These are phyloP conservation scores for Brasenia schreberi DNA, from an alignment of 164 flowering plant genomes.

Conservation along the genomic window DNA sequence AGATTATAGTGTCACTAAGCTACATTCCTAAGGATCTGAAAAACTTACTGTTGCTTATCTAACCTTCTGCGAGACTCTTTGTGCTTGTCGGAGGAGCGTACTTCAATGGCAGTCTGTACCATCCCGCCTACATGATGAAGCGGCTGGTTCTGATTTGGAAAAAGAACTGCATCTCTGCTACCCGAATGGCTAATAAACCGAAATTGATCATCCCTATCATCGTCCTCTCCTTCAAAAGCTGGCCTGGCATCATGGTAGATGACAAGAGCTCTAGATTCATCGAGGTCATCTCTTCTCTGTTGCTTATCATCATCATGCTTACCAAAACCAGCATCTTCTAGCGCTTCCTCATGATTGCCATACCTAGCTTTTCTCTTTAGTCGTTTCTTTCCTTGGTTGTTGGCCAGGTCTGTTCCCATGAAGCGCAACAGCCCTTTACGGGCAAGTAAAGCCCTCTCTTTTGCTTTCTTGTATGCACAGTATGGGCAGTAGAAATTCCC, in stretches of 20 bases:
- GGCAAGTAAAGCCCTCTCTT: conserved; percentile 19
- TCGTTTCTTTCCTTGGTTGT: background rate
- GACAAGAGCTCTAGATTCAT: background rate
- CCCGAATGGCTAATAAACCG: too few species aligned
- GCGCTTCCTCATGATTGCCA: conserved; percentile 3
- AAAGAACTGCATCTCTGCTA: background rate
- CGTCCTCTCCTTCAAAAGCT: background rate
- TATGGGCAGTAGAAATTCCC: conserved; percentile 62
- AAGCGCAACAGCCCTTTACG: conserved; percentile 31
- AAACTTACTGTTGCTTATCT: background rate
- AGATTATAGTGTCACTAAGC: background rate
- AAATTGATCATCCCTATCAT: background rate
- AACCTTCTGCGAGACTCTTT: background rate
- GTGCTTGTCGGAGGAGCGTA: background rate
- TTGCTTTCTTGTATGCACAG: conserved; percentile 32
- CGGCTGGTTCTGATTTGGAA: background rate
- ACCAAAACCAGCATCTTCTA: background rate
- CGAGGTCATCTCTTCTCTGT: background rate
- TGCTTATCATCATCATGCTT: conserved; percentile 2
- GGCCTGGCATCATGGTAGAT: background rate
- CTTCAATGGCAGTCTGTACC: background rate
- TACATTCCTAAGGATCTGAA: too few species aligned
- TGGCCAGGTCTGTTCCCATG: conserved; percentile 6
- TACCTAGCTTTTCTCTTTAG: background rate
- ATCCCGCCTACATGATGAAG: background rate